phyloP scores from a whole-genome alignment of 2,329 filamentous ascomycete genomes.

The Exserohilum rostratum region DNA sequence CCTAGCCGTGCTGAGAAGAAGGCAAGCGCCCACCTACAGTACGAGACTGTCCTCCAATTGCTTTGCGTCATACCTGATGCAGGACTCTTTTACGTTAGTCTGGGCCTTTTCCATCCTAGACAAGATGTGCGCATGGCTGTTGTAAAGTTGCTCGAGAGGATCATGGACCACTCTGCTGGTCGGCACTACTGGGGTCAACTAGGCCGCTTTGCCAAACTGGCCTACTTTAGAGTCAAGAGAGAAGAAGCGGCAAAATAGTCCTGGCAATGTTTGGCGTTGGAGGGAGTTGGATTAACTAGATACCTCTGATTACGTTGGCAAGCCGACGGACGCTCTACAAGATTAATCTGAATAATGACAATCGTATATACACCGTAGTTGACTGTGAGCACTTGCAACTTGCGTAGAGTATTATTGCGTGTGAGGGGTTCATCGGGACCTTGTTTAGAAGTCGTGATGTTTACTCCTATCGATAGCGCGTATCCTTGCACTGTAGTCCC shows the following conservation, averaged over 20 bases:
- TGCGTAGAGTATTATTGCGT: background rate
- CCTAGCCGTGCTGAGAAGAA: conserved; percentile 33
- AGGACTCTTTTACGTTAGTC: conserved; percentile 86
- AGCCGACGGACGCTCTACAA: background rate
- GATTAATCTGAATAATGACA: conserved; percentile 2
- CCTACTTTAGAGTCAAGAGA: conserved; percentile 77
- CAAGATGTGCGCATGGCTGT: conserved; percentile 77
- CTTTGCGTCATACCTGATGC: conserved; percentile 83
- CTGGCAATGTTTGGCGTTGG: background rate
- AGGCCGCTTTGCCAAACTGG: conserved; percentile 86
- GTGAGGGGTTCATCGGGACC: no score
- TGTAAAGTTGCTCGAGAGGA: conserved; percentile 79
- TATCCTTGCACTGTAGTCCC: conserved; percentile 19
- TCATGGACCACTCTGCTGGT: conserved; percentile 86
- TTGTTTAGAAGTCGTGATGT: no score
- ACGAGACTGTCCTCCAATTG: conserved; percentile 61
- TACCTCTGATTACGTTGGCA: no score
- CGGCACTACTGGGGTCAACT: conserved; percentile 90
- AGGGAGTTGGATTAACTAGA: background rate
- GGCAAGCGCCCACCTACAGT: conserved; percentile 38
- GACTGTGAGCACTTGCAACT: background rate
- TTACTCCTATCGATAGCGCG: conserved; percentile 11
- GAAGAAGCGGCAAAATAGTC: conserved; percentile 51
- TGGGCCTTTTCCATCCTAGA: conserved; percentile 91
- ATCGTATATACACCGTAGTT: background rate